Evolutionary conservation across 768 basidiomycete genomes (phyloP).

Genomic region (Leccinum subtestaceum): DNA sequence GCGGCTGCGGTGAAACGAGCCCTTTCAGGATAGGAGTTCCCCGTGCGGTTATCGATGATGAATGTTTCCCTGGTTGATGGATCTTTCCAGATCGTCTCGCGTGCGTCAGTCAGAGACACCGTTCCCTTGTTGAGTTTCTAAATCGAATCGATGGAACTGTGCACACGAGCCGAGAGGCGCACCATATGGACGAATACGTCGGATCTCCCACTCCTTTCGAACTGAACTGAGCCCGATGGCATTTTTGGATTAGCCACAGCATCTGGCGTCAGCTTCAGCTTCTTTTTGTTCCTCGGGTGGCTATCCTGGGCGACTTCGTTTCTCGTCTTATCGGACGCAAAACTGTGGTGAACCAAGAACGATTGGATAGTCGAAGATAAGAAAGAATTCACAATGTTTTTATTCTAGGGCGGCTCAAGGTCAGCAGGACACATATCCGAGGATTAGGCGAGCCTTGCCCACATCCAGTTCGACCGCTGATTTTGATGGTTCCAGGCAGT

Average conservation of each 20-base stretch:
- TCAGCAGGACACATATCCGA: conserved; percentile 10
- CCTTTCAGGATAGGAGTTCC: conserved; percentile 53
- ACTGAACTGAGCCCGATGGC: conserved; percentile 4
- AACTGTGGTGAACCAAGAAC: conserved; percentile 66
- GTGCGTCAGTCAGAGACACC: conserved; percentile 31
- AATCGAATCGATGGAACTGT: conserved; percentile 8
- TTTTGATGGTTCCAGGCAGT: conserved; percentile 80
- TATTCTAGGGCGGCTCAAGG: conserved; percentile 45
- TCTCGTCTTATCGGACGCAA: conserved; percentile 34
- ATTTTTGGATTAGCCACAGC: conserved; percentile 4
- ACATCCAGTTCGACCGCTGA: conserved; percentile 66
- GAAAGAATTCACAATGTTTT: conserved; percentile 50
- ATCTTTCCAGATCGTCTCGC: conserved; percentile 52
- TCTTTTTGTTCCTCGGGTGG: conserved; percentile 53
- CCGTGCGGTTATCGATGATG: conserved; percentile 64
- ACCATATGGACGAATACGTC: conserved; percentile 20
- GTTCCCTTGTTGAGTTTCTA: conserved; percentile 13
- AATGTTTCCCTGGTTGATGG: conserved; percentile 56
- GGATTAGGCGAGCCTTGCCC: conserved; percentile 19
- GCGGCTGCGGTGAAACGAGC: conserved; percentile 9
- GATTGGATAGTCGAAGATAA: conserved; percentile 55
- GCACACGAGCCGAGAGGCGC: conserved; percentile 11
- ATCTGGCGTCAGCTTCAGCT: conserved; percentile 38
- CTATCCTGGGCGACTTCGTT: conserved; percentile 17
- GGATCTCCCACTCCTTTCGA: conserved; percentile 9